Percentiles rank a stretch among this genome's conserved stretches.
Conservation (phyloP, 192 early-diverging fungal genomes). For the Coemansia sp. region DNA sequence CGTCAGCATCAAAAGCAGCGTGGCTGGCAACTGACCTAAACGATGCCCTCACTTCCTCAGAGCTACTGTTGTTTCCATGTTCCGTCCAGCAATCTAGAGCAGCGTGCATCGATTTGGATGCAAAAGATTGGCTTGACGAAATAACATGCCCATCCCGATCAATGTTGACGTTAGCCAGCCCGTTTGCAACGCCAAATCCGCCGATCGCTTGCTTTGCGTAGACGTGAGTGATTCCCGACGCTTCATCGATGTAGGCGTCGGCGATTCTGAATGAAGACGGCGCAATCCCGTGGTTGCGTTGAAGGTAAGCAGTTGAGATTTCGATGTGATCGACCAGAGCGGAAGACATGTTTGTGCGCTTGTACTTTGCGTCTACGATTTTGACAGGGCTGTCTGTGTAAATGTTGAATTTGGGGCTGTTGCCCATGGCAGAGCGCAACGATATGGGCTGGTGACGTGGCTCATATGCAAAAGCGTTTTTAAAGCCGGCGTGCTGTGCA, state of each 20-base stretch:
- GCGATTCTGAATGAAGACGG: constrained; percentile 56
- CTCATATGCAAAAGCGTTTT: too few relatives aligned
- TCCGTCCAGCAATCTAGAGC: neutral
- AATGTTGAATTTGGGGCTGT: neutral
- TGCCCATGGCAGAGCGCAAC: neutral
- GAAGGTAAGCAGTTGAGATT: constrained; percentile 14
- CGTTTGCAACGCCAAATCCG: constrained; percentile 78
- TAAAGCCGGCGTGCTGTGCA: neutral
- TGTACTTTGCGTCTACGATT: neutral
- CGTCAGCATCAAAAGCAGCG: neutral
- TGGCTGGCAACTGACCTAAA: constrained; percentile 10
- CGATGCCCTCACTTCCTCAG: neutral
- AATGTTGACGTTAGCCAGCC: constrained; percentile 84
- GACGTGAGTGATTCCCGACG: constrained; percentile 83
- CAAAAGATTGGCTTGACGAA: constrained; percentile 76
- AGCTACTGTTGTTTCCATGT: neutral
- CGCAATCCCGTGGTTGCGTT: constrained; percentile 11
- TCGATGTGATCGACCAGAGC: neutral
- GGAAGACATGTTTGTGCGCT: neutral
- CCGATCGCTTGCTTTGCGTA: constrained; percentile 75
- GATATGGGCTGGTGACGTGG: neutral
- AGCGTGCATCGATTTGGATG: neutral
- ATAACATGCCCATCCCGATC: constrained; percentile 66
- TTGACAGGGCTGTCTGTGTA: neutral
- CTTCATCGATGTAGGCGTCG: constrained; percentile 68